phyloP scores from a whole-genome alignment of 2,329 filamentous ascomycete genomes.

The Phoma sp. region DNA sequence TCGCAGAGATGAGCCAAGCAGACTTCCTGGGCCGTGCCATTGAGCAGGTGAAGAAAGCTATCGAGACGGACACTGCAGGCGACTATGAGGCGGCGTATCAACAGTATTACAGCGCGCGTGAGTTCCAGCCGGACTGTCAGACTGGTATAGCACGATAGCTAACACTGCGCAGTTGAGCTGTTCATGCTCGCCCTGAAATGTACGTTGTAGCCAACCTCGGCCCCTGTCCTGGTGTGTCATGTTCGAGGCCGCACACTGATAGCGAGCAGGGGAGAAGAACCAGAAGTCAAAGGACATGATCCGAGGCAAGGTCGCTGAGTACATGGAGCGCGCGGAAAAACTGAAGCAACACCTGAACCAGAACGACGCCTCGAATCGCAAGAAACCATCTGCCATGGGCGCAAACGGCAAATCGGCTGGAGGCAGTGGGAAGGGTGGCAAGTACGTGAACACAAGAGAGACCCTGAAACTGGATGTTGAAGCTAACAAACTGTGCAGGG shows the following conservation, averaged over 20 bases:
- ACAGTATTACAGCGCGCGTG: slow-evolving; percentile 82
- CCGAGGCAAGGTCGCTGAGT: slow-evolving; percentile 90
- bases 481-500: slow-evolving; percentile 44
- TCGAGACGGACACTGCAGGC: slow-evolving; percentile 92
- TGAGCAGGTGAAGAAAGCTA: slow-evolving; percentile 95
- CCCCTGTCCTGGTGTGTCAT: background rate
- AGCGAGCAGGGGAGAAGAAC: slow-evolving; percentile 81
- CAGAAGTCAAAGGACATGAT: slow-evolving; percentile 97
- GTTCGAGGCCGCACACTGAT: slow-evolving; percentile 22
- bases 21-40: slow-evolving; percentile 98
- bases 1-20: slow-evolving; percentile 81
- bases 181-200: slow-evolving; percentile 99
- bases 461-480: background rate
- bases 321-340: slow-evolving; percentile 99
- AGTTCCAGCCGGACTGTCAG: slow-evolving; percentile 16
- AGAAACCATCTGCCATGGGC: slow-evolving; percentile 74
- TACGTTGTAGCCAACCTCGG: slow-evolving; percentile 24
- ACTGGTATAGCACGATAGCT: slow-evolving; percentile 4
- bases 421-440: slow-evolving; percentile 65
- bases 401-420: slow-evolving; percentile 71
- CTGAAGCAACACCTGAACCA: slow-evolving; percentile 88
- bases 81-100: slow-evolving; percentile 98
- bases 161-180: slow-evolving; percentile 71
- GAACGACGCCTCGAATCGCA: slow-evolving; percentile 69
- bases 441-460: slow-evolving; percentile 46